phyloP scores from a whole-genome alignment of 345 rosid species.

The Ceriops zippeliana region DNA sequence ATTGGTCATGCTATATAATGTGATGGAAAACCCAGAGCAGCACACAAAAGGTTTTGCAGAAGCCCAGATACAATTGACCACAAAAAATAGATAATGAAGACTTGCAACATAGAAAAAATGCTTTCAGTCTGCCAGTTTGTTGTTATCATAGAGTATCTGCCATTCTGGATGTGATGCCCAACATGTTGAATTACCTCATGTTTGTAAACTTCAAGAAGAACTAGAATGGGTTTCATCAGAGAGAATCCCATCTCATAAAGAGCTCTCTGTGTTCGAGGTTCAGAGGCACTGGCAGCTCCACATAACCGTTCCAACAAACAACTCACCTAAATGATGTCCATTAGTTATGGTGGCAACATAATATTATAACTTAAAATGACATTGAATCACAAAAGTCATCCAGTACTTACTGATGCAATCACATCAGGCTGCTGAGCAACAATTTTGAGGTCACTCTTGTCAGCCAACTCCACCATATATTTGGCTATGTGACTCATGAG shows the following conservation, averaged over 20 bases:
- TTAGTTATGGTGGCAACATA: conserved; percentile 5
- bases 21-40: neutral
- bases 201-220: conserved; percentile 89
- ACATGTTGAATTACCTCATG: conserved; percentile 61
- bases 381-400: conserved; percentile 9
- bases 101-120: conserved; percentile 1
- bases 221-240: conserved; percentile 60
- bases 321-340: conserved; percentile 55
- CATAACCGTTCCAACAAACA: conserved; percentile 90
- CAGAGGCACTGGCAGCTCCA: conserved; percentile 93
- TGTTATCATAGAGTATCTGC: conserved; percentile 1
- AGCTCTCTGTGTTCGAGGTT: conserved; percentile 90
- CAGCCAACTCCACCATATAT: conserved; percentile 67
- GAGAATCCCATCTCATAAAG: conserved; percentile 87
- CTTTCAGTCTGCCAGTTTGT: neutral
- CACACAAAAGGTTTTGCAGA: conserved; percentile 7
- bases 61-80: neutral
- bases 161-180: neutral
- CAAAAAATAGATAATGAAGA: conserved; percentile 5
- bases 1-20: neutral
- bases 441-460: conserved; percentile 65
- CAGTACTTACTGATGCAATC: conserved; percentile 63
- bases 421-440: conserved; percentile 84
- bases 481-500: conserved; percentile 70
- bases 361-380: conserved; percentile 10